Evolutionary conservation across 306 rosid species (phyloP).

Genomic region (Prunus fruticosa): DNA sequence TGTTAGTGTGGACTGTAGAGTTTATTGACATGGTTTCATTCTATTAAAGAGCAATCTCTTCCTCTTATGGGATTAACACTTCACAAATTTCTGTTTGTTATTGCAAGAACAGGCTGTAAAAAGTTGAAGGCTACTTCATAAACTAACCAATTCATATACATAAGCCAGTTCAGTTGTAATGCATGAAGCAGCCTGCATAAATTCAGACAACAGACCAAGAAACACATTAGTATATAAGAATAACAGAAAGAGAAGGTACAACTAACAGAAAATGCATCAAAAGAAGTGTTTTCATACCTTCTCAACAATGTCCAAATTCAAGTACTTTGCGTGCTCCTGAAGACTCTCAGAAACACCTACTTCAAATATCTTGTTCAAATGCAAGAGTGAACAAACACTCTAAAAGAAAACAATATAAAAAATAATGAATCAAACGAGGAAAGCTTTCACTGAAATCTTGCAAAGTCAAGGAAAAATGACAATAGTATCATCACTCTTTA

Average conservation of each 20-base stretch:
- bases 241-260: neutral
- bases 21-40: neutral
- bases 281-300: conserved; percentile 47
- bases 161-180: conserved; percentile 88
- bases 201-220: neutral
- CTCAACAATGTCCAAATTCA: conserved; percentile 72
- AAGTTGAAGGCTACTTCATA: neutral
- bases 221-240: neutral
- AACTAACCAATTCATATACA: conserved; percentile 81
- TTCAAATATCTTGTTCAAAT: conserved; percentile 88
- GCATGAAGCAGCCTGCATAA: conserved; percentile 69
- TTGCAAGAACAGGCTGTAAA: neutral
- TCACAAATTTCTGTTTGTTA: neutral
- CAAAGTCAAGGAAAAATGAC: neutral
- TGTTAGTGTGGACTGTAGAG: neutral
- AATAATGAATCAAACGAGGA: neutral
- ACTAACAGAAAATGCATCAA: conserved; percentile 19
- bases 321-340: conserved; percentile 56
- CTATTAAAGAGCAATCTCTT: neutral
- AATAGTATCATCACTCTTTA: neutral
- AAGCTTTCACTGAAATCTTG: neutral
- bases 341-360: conserved; percentile 92
- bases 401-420: conserved; percentile 25
- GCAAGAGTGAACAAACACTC: conserved; percentile 89
- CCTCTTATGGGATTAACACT: neutral